Conservation (phyloP, 805 yeast species). For the Geotrichum ghanense region DNA sequence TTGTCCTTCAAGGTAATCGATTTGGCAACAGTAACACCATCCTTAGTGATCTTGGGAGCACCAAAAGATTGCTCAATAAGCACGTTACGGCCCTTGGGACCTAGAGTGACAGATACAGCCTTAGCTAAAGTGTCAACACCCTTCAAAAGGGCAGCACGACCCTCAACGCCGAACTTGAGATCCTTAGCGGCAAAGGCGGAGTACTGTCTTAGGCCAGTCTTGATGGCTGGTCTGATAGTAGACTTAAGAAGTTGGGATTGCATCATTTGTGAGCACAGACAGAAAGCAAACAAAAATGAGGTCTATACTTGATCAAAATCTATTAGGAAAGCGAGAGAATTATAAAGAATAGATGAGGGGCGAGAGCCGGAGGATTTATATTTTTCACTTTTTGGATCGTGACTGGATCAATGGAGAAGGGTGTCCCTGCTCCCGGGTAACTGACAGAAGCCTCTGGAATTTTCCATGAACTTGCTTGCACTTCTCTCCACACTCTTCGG, state of each 20-base stretch:
- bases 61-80: conserved; percentile 94
- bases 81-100: conserved; percentile 97
- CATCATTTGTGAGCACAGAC: background rate
- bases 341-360: background rate
- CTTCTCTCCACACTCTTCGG: too few species aligned
- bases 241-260: background rate
- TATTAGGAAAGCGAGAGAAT: background rate
- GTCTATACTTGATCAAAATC: too few species aligned
- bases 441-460: background rate
- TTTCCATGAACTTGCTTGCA: too few species aligned
- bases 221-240: background rate
- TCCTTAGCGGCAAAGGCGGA: conserved; percentile 57
- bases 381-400: too few species aligned
- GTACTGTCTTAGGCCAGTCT: background rate
- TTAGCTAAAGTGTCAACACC: conserved; percentile 94
- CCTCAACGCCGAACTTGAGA: conserved; percentile 92
- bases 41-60: conserved; percentile 96
- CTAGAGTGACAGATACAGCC: conserved; percentile 92
- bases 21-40: conserved; percentile 95
- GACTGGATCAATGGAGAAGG: background rate
- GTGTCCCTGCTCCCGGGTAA: background rate
- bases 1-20: conserved; percentile 74
- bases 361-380: background rate
- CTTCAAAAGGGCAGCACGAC: conserved; percentile 83
- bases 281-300: too few species aligned